Base-by-base conservation (phyloP, 1,284 basidiomycete genomes). In the Trichosporon sp. region DNA sequence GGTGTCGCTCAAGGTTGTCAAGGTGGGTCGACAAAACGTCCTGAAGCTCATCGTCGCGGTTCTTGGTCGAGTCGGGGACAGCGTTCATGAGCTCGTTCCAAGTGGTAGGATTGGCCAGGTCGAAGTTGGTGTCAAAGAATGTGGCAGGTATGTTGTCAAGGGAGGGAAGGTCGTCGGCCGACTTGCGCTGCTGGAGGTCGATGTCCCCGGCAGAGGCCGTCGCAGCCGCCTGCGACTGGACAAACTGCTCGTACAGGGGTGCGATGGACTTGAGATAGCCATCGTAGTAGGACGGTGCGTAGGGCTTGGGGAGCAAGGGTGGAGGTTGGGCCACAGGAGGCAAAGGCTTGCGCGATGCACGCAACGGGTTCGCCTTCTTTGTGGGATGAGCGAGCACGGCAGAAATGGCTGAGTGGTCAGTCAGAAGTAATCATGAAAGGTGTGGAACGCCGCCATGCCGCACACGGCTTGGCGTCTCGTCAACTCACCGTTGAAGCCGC, bases 1-100 rank as follows among this genome's bases (percentile, higher is more conserved):
- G 90, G 79, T 99, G 95, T 73, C 95, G 90, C 78, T 99, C 96
- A 71, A 99, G 89, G 1, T 92, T 92, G 80, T 98, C 97, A 7
- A 95, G 91, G 77, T 98, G 92, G 71, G 94, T 91, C 13, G 93
- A 95, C 68, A 98, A 88, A 77, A 90, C 91, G 78, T 98, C 95
- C n/a, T 97, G 90, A 1, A 96, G 85, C 86, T 83, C 86, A 73
- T 88, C 88, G 74, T 90, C 87, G 47, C 85, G 79, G 66, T 84
- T 80, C 47, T 64, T 68, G 65, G 47, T 38, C 66, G 67, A 21
- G 51, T 65, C 25, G 51, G 76, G 62, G 9, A 78, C 73, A 27
- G 68, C 66, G 25, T 69, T 72, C 32, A 78, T 92, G 63, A 98
- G 91, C 5, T 88, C 84, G 68, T 89, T 87, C 83, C 98, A 99